Evolutionary conservation across 2,329 filamentous ascomycete genomes (phyloP), one percentile per base, ranked within the genome.

Genomic region (Myriosclerotinia curreyana): DNA sequence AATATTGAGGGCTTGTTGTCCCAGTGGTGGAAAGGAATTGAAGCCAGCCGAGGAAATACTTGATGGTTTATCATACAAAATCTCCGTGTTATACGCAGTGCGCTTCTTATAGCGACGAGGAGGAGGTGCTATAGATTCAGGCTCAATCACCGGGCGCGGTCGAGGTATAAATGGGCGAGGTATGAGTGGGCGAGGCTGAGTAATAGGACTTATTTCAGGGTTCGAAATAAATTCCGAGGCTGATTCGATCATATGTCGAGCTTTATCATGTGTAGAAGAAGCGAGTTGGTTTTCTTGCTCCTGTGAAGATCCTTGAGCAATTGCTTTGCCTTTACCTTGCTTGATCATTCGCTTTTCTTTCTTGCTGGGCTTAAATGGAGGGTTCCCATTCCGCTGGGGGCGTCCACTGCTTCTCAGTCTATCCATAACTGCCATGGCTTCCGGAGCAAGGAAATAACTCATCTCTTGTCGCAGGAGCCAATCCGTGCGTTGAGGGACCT

Each of bases 391-490:
- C 15, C 5, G 8, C 42, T 58, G 28, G 1, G 20, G n/a, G 14
- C n/a, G 20, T 2, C 2, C 0, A 20, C 52, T 50, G 5, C 0
- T 14, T 34, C 25, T 25, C 12, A 63, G 15, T 15, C 5, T 12
- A 6, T 46, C 22, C 52, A 63, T 58, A 5, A 50, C 44, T 15
- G 11, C 15, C 3, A 48, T 34, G 5, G 61, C 44, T 17, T 46
- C 42, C 2, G 28, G 6, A 15, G 42, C 52, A 6, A 46, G 61
- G 8, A 63, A 63, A 25, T 31, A 51, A 1, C 52, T 2, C 34
- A 63, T 58, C 20, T 63, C 61, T 36, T 50, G 52, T 3, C 28
- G n/a, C 3, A 58, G 20, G 1, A 58, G 36, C 52, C 44, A 34
- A 5, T 31, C 61, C 15, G 14, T 2, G 5, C 55, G 4, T 20